A percentile compares a stretch with the other conserved stretches of the same genome.
Evolutionary conservation across 2,329 filamentous ascomycete genomes (phyloP).

Genomic region (Fusarium lateritium): DNA sequence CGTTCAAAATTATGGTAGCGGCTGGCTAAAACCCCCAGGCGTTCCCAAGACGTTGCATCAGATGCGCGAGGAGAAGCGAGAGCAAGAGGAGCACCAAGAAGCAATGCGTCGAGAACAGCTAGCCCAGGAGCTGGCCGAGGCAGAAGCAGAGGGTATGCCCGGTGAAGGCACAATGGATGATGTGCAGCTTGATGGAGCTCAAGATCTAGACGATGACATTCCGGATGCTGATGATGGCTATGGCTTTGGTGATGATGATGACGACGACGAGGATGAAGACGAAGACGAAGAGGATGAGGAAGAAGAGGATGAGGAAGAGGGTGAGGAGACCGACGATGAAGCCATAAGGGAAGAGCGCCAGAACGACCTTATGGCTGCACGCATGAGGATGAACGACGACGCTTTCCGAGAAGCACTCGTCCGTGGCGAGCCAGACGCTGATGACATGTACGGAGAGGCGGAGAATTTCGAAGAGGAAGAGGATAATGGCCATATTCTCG

Average conservation of each 20-base stretch:
- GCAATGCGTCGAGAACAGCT: conserved; percentile 79
- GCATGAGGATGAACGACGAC: conserved; percentile 71
- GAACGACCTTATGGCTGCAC: conserved; percentile 64
- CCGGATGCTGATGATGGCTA: conserved; percentile 75
- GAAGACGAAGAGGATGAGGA: conserved; percentile 57
- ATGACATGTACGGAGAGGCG: conserved; percentile 67
- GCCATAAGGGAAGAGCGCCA: conserved; percentile 61
- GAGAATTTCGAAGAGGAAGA: conserved; percentile 70
- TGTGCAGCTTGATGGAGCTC: conserved; percentile 68
- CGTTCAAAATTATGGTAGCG: conserved; percentile 87
- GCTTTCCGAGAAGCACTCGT: conserved; percentile 72
- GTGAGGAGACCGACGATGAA: conserved; percentile 58
- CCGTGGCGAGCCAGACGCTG: conserved; percentile 64
- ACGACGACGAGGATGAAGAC: conserved; percentile 60
- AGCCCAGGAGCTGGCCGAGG: conserved; percentile 81
- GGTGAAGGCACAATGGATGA: conserved; percentile 67
- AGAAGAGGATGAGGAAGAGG: conserved; percentile 58
- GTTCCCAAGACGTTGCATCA: conserved; percentile 91
- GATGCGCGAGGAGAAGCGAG: conserved; percentile 88
- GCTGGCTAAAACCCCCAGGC: conserved; percentile 92
- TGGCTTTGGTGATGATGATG: conserved; percentile 62
- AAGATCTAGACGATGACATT: conserved; percentile 81
- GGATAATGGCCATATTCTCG: conserved; percentile 70
- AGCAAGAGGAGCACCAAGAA: conserved; percentile 88
- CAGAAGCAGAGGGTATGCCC: conserved; percentile 63